Evolutionary conservation across 192 early-diverging fungal species (phyloP).

Genomic region (Pilaira anomala): DNA sequence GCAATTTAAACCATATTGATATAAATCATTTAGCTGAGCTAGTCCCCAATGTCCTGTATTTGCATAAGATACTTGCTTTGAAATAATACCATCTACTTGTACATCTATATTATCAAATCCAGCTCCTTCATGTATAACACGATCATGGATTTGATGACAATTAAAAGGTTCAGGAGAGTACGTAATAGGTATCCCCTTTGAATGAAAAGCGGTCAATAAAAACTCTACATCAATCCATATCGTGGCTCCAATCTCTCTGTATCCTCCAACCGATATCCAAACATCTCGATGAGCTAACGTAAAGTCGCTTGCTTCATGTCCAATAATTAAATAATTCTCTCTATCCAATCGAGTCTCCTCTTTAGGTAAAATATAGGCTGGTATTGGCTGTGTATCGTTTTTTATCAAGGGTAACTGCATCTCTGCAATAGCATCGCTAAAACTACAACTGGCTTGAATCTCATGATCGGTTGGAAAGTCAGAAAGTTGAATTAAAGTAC

Average conservation of each 20-base stretch:
- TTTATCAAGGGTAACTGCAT: no score
- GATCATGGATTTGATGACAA: conserved; percentile 29
- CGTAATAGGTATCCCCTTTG: conserved; percentile 18
- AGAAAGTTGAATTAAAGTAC: not conserved
- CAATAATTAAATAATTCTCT: conserved; percentile 16
- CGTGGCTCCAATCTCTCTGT: conserved; percentile 24
- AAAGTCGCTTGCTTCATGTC: conserved; percentile 31
- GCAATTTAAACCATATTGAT: conserved; percentile 22
- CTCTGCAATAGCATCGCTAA: no score
- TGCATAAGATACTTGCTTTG: conserved; percentile 10
- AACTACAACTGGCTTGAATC: not conserved
- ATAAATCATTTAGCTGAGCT: conserved; percentile 18
- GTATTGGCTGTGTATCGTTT: not conserved
- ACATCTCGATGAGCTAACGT: conserved; percentile 31
- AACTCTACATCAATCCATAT: conserved; percentile 36
- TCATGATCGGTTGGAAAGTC: not conserved
- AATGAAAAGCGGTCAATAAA: conserved; percentile 25
- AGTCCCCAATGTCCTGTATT: conserved; percentile 31
- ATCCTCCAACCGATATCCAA: conserved; percentile 23
- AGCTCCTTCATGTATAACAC: not conserved
- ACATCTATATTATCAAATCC: conserved; percentile 19
- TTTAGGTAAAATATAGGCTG: not conserved
- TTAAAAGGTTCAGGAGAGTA: conserved; percentile 12
- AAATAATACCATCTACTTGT: conserved; percentile 17
- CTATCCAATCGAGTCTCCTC: not conserved